Evolutionary conservation across 768 basidiomycete species (phyloP).

Genomic region (Bullera alba): DNA sequence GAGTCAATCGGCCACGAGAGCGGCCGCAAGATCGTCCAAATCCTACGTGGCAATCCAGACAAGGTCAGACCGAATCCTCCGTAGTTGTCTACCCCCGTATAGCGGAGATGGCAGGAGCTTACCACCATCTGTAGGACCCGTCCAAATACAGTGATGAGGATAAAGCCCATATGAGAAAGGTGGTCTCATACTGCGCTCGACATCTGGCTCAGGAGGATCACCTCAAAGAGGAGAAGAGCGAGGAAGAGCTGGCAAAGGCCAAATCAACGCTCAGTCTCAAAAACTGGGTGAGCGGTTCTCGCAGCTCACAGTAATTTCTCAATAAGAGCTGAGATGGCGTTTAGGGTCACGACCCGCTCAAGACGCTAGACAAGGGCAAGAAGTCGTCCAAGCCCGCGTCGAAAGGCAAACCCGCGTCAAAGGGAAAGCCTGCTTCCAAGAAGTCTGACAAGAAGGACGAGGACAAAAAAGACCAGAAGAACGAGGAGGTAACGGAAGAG

Average conservation of each 20-base stretch:
- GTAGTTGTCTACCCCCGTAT: not conserved
- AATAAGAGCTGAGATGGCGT: not conserved
- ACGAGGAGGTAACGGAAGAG: too few relatives aligned
- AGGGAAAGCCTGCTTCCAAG: slow-evolving; percentile 14
- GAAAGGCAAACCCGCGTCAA: slow-evolving; percentile 11
- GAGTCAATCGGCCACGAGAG: slow-evolving; percentile 45
- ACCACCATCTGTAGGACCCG: slow-evolving; percentile 13
- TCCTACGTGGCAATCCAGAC: slow-evolving; percentile 46
- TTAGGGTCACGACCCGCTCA: slow-evolving; percentile 42
- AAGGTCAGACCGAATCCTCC: slow-evolving; percentile 21
- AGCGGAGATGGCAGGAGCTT: not conserved
- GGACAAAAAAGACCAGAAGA: not conserved
- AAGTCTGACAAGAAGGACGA: slow-evolving; percentile 10
- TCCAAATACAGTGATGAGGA: slow-evolving; percentile 47
- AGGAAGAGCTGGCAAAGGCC: slow-evolving; percentile 53
- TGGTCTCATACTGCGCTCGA: slow-evolving; percentile 46
- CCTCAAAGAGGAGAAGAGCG: slow-evolving; percentile 61
- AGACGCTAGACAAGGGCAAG: slow-evolving; percentile 20
- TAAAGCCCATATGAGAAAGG: slow-evolving; percentile 46
- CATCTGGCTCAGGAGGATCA: slow-evolving; percentile 48
- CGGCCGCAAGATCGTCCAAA: slow-evolving; percentile 47
- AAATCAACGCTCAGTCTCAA: slow-evolving; percentile 43
- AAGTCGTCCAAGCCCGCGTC: slow-evolving; percentile 12
- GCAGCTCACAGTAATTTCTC: not conserved
- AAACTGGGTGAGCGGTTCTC: slow-evolving; percentile 39